Conservation (phyloP, 129 eudicot species). For the Apium graveolens region DNA sequence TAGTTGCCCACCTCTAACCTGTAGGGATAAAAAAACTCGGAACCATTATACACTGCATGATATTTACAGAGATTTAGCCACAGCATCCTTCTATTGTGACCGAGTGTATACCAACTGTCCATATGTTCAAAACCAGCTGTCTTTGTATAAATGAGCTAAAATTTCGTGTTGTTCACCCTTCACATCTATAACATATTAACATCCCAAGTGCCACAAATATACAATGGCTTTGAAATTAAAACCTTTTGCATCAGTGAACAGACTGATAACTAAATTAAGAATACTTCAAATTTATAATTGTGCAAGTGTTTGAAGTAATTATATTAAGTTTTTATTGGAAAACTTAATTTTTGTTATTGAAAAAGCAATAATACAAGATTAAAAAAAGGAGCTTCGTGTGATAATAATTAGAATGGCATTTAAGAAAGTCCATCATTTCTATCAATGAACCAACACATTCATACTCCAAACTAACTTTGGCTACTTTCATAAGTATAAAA, state of each 20-base stretch:
- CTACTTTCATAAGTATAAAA: not conserved
- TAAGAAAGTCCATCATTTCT: not conserved
- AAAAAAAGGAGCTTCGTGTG: not conserved
- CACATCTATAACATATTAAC: not conserved
- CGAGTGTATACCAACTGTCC: not conserved
- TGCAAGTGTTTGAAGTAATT: too few relatives aligned
- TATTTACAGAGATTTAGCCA: too few relatives aligned
- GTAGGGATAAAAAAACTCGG: constrained; percentile 21
- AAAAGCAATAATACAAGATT: too few relatives aligned
- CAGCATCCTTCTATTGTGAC: too few relatives aligned
- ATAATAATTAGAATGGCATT: not conserved
- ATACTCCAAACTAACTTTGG: not conserved
- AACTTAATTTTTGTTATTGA: too few relatives aligned
- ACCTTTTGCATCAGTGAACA: not conserved
- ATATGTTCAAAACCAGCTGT: not conserved
- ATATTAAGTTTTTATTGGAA: too few relatives aligned
- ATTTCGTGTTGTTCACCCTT: not conserved
- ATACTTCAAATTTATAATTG: not conserved
- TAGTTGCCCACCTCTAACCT: constrained; percentile 96
- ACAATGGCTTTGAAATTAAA: not conserved
- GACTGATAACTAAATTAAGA: not conserved
- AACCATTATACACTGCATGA: not conserved
- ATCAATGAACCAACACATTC: not conserved
- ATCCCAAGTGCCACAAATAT: too few relatives aligned
- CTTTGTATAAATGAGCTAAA: not conserved